Evolutionary conservation across 176 grass and related monocot genomes (phyloP).

Genomic region (Bromus sterilis): DNA sequence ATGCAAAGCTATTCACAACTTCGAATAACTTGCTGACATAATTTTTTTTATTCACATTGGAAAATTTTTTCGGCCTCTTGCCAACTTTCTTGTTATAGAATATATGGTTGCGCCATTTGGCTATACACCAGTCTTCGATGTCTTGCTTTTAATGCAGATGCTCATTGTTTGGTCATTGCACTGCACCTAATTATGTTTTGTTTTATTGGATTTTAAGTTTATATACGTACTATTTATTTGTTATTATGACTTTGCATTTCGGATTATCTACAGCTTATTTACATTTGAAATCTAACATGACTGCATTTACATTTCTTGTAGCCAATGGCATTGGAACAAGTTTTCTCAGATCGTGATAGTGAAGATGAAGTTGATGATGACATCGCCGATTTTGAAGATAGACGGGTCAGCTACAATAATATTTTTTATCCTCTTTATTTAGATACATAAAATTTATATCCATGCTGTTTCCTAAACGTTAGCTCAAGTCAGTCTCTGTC

Average conservation of each 20-base stretch:
- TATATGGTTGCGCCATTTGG: background rate
- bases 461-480: background rate
- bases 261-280: background rate
- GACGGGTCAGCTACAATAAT: slow-evolving; percentile 59
- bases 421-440: background rate
- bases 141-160: background rate
- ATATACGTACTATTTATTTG: background rate
- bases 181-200: background rate
- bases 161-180: background rate
- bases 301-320: slow-evolving; percentile 39
- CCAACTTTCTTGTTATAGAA: background rate
- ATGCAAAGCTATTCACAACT: background rate
- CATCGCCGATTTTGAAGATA: slow-evolving; percentile 92
- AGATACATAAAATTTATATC: background rate
- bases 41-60: background rate
- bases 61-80: background rate
- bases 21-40: background rate
- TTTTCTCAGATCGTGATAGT: slow-evolving; percentile 89
- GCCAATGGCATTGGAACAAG: slow-evolving; percentile 93
- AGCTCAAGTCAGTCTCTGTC: background rate
- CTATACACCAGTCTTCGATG: background rate
- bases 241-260: background rate
- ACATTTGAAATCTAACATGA: slow-evolving; percentile 17
- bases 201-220: background rate
- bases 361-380: slow-evolving; percentile 98